Evolutionary conservation across 1,284 basidiomycete species (phyloP).

Genomic region (Irpex sp.): DNA sequence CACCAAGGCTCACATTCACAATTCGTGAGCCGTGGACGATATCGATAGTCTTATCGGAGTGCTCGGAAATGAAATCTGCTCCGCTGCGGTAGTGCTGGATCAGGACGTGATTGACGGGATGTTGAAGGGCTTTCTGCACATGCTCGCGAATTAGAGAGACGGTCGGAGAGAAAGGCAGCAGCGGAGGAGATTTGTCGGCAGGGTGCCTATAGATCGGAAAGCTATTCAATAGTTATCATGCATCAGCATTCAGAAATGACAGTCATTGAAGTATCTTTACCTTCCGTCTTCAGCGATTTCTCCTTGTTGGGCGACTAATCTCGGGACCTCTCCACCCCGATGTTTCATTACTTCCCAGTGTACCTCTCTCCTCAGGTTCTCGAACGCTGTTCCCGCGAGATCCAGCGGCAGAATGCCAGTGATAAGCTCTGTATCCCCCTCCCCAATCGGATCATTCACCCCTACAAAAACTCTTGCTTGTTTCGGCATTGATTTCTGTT

Average conservation of each 20-base stretch:
- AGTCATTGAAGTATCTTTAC: background rate
- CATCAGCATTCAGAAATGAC: background rate
- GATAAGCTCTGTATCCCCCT: constrained; percentile 61
- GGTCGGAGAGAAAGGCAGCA: constrained; percentile 61
- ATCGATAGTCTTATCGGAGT: constrained; percentile 80
- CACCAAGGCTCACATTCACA: constrained; percentile 74
- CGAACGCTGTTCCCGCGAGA: constrained; percentile 51
- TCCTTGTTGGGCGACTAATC: constrained; percentile 71
- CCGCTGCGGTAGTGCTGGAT: constrained; percentile 75
- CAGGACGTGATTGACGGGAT: constrained; percentile 73
- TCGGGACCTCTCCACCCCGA: constrained; percentile 75
- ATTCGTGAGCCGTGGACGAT: constrained; percentile 65
- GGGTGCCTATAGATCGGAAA: constrained; percentile 77
- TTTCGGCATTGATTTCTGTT: background rate
- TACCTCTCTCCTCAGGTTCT: constrained; percentile 56
- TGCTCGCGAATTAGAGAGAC: constrained; percentile 57
- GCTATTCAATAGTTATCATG: constrained; percentile 29
- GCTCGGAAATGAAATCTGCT: constrained; percentile 76
- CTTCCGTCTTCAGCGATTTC: constrained; percentile 10
- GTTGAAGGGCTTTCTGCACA: constrained; percentile 49
- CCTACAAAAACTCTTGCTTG: constrained; percentile 21
- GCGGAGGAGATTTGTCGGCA: constrained; percentile 66
- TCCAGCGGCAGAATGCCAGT: constrained; percentile 51
- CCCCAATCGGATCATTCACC: constrained; percentile 45
- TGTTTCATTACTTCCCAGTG: constrained; percentile 71